Evolutionary conservation across 257 asterid species (phyloP), one percentile per base, ranked within the genome.

Genomic region (Penstemon newberryi): DNA sequence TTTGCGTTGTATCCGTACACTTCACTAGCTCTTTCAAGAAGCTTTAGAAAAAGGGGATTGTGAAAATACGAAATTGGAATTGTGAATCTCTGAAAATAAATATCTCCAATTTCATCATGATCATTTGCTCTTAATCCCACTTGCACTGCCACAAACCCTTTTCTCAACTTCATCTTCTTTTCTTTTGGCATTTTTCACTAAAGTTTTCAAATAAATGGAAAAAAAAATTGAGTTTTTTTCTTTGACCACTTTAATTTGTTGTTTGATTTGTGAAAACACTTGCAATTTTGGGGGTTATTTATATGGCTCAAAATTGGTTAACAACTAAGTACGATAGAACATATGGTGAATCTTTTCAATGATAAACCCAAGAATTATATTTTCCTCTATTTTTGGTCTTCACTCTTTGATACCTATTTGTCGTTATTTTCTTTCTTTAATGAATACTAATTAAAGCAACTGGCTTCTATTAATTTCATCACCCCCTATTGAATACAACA

Each of bases 91-190:
- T 25, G 33, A 25, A 25, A 25, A 25, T 25, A 25, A 25, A 25
- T 25, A 25, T 25, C 33, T 25, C 33, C 44, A 38, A 56, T 4
- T 18, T 62, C 44, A 62, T 58, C 64, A 49, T 63, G 70, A 19
- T 73, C 83, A 5, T 72, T 56, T 70, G 73, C 66, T 25, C 33
- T 25, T 74, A 77, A 37, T 49, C 87, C 81, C 19, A 79, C 87
- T 19, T 68, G 77, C 56, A 82, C 79, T n/a, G 73, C 79, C 6
- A 79, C 70, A 68, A 84, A 82, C n/a, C 78, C 75, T 72, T 77
- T 72, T 44, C 47, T 77, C 61, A 68, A 18, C 67, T 72, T 77
- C 73, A 51, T 68, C 51, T 25, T 77, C 63, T 64, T 77, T 5
- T 47, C 73, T 36, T 13, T 36, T 56, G 41, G 50, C 49, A 57